These are phyloP conservation scores for Stramenopiles sp. DNA, from an alignment of 352 stramenopile species.

Conservation along the genomic window DNA sequence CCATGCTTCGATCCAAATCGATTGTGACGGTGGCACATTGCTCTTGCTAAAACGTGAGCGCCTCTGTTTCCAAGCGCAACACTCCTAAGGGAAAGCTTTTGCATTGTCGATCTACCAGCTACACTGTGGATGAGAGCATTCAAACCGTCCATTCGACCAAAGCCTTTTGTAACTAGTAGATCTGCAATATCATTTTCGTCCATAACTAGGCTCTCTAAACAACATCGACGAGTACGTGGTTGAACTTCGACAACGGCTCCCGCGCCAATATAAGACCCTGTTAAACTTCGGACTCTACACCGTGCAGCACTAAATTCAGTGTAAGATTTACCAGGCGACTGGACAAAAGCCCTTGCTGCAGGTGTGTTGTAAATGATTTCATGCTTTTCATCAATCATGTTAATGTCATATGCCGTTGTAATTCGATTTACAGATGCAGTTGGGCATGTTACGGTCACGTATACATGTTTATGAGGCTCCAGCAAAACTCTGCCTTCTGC, in stretches of 20 bases:
- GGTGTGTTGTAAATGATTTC: too few relatives aligned
- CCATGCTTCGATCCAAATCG: neutral
- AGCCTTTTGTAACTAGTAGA: neutral
- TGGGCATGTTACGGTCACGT: too few relatives aligned
- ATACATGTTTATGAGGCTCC: too few relatives aligned
- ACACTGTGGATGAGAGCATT: neutral
- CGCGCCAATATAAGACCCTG: neutral
- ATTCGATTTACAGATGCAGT: too few relatives aligned
- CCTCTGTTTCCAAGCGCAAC: neutral
- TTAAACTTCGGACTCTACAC: neutral
- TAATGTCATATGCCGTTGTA: too few relatives aligned
- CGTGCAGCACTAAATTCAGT: too few relatives aligned
- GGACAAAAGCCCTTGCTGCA: too few relatives aligned
- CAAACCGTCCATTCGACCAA: neutral
- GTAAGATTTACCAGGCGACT: too few relatives aligned
- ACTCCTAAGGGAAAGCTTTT: neutral
- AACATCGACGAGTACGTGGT: neutral
- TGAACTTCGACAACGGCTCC: neutral
- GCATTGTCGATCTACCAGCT: neutral
- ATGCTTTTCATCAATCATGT: too few relatives aligned
- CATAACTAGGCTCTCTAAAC: neutral
- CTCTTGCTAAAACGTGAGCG: neutral
- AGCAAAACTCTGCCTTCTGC: too few relatives aligned
- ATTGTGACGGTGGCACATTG: neutral
- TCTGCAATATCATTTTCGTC: neutral